Percentiles rank a stretch among this genome's conserved stretches.
Conservation (phyloP, 345 rosid species). For the Turnera subulata region DNA sequence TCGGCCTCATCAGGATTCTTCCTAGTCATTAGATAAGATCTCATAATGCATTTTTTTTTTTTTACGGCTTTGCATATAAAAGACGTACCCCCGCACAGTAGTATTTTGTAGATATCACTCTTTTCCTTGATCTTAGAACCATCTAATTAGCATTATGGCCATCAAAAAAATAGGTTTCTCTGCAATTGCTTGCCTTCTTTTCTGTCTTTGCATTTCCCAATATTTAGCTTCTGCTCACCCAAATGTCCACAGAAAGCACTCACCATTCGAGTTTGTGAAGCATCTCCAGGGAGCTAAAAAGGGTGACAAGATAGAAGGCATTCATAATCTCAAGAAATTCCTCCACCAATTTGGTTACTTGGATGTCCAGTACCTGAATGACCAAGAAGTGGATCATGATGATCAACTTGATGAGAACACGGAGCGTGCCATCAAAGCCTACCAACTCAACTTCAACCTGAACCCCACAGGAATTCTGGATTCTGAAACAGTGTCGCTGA, state of each 20-base stretch:
- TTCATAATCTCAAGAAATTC: conserved; percentile 27
- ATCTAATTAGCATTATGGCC: no score
- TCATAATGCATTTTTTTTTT: no score
- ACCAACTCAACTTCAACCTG: conserved; percentile 28
- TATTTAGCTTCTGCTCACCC: not conserved
- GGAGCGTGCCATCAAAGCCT: conserved; percentile 32
- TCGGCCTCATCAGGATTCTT: no score
- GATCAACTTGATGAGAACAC: conserved; percentile 29
- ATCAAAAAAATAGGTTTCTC: no score
- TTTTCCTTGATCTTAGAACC: no score
- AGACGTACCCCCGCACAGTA: no score
- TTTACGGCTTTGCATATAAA: no score
- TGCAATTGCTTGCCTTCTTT: not conserved
- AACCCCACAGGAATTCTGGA: conserved; percentile 26
- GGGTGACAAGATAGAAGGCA: conserved; percentile 29
- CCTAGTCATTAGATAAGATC: no score
- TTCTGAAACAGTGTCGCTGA: conserved; percentile 11
- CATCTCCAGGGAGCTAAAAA: conserved; percentile 31
- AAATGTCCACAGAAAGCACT: not conserved
- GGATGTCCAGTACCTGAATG: not conserved
- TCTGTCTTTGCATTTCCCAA: not conserved
- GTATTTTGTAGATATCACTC: no score
- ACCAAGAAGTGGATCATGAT: not conserved
- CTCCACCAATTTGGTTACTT: conserved; percentile 35
- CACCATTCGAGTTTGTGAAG: conserved; percentile 21